phyloP scores from a whole-genome alignment of 73 alveolate genomes.

The Paramecium sonneborni region DNA sequence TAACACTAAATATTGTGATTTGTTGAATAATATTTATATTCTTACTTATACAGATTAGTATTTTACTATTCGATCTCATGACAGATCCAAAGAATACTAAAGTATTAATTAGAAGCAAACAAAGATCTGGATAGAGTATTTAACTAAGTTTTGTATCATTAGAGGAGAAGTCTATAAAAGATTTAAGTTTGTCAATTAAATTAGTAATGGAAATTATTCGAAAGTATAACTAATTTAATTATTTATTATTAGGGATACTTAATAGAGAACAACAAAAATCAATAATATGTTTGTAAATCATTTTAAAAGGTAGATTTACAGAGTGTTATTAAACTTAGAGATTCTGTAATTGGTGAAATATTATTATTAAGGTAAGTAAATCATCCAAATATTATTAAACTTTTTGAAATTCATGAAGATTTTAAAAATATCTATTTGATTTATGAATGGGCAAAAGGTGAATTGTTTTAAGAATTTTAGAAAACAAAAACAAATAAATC shows the following conservation, averaged over 20 bases:
- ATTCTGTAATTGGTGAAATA: conserved; percentile 32
- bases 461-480: conserved; percentile 9
- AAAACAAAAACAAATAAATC: background rate
- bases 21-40: background rate
- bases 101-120: background rate
- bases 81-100: background rate
- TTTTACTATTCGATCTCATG: background rate
- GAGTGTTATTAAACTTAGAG: background rate
- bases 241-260: background rate
- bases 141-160: background rate
- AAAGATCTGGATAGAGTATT: background rate
- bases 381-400: conserved; percentile 31
- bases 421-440: background rate
- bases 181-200: background rate
- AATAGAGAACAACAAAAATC: background rate
- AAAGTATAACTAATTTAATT: background rate
- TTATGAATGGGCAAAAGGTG: conserved; percentile 5
- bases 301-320: background rate
- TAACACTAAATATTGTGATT: background rate
- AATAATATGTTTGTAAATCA: background rate
- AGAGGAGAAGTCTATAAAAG: background rate
- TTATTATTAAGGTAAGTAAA: background rate
- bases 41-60: background rate
- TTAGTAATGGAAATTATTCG: conserved; percentile 39
- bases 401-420: conserved; percentile 30